Evolutionary conservation across 2,329 filamentous ascomycete species (phyloP).

Genomic region (Cladophialophora carrionii): DNA sequence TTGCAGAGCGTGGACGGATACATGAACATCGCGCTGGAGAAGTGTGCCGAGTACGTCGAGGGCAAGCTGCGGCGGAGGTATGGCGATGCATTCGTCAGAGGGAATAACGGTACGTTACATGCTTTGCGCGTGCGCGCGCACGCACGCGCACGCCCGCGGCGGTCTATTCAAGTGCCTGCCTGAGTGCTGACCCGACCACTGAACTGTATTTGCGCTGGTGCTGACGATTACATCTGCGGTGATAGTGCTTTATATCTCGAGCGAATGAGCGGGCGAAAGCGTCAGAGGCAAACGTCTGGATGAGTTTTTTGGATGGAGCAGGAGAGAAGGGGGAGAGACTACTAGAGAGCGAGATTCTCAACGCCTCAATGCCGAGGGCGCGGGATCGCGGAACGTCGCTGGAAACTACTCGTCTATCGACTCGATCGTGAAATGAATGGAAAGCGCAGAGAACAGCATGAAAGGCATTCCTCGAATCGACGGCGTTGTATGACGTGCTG

Average conservation of each 20-base stretch:
- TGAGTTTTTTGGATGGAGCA: background rate
- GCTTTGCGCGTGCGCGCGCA: no score
- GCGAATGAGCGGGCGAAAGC: slow-evolving; percentile 24
- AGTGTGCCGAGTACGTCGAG: slow-evolving; percentile 89
- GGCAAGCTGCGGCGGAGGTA: slow-evolving; percentile 80
- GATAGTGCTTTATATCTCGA: slow-evolving; percentile 38
- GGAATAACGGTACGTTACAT: slow-evolving; percentile 85
- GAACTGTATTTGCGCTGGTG: background rate
- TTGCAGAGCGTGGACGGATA: slow-evolving; percentile 97
- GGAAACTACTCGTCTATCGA: background rate
- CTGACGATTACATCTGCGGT: background rate
- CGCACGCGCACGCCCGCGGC: no score
- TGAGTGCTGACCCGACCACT: background rate
- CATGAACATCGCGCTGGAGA: slow-evolving; percentile 99
- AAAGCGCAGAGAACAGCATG: background rate
- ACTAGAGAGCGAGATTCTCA: background rate
- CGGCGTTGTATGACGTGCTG: background rate
- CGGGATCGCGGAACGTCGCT: background rate
- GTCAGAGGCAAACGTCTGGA: background rate
- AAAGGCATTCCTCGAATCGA: background rate
- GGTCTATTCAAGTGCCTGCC: no score
- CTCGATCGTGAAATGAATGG: background rate
- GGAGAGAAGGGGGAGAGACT: background rate
- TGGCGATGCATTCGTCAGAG: slow-evolving; percentile 92
- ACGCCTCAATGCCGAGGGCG: background rate